Base-by-base conservation (phyloP, 1,139 yeast species). In the Suhomyces chickasaworum region DNA sequence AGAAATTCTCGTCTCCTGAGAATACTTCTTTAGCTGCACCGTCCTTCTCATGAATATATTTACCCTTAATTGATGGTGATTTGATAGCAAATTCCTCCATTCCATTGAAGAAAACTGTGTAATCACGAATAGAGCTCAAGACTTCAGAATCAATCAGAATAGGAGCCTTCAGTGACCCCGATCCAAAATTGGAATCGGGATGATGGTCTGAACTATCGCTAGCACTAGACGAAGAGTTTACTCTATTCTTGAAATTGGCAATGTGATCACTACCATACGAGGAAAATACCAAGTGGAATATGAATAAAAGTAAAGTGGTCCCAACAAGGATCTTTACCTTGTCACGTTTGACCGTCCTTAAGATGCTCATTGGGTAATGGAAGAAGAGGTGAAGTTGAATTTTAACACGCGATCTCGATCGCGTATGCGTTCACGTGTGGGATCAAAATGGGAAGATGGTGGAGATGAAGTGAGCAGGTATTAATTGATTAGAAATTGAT, bases 51-150 rank as follows among this genome's bases (percentile, higher is more conserved):
- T 56, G 52, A 41, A 61, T 64, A 55, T 73, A 74, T 34, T 65
- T 62, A 37, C 50, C 68, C 52, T 73, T 75, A 39, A 74, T 54
- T 8, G 73, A 65, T 3, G 65, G 67, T 1, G 68, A 54, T 12
- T 58, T 50, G 10, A 69, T 63, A 9, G 57, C 56, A 48, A 54
- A 71, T 13, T 60, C 50, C 34, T 68, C 68, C 48, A 72, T 43
- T 15, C 56, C 65, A 29, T 68, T 51, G 53, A 73, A 71, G 49
- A 73, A 72, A 2, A 63, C 58, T 0, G 64, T 52, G 44, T 58
- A 68, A 53, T 71, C 71, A 13, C 61, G 55, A n/a, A 68, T 58
- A 9, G 48, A 42, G 37, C 18, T 25, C n/a, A 47, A n/a, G 3
- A 43, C 25, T 9, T 36, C 20, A 3, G 22, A 10, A 13, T 44